A percentile compares a stretch with the other conserved stretches of the same genome.
These are phyloP conservation scores for Musa troglodytarum DNA, from an alignment of 176 grass and related monocot genomes.

Conservation along the genomic window DNA sequence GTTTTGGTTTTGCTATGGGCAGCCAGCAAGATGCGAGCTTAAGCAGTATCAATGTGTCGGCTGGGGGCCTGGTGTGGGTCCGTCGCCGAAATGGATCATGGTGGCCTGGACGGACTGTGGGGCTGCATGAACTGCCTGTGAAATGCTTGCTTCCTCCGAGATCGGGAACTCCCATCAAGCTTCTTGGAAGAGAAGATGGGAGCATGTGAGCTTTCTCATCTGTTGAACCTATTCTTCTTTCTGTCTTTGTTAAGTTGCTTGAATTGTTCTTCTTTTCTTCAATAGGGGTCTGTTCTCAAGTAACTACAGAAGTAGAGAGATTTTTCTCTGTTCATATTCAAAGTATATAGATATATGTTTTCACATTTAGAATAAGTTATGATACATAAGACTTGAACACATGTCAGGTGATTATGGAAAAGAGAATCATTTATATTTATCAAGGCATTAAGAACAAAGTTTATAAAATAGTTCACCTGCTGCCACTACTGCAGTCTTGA, in stretches of 20 bases:
- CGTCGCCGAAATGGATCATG: constrained; percentile 95
- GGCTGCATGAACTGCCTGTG: constrained; percentile 46
- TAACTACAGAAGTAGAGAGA: not conserved
- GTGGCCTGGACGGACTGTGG: constrained; percentile 87
- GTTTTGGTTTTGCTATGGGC: constrained; percentile 2
- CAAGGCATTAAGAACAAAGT: too few species aligned
- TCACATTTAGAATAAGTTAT: too few species aligned
- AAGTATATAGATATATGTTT: not conserved
- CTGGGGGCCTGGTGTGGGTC: constrained; percentile 88
- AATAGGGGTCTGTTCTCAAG: not conserved
- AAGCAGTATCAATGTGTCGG: constrained; percentile 42
- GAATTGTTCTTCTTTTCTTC: not conserved
- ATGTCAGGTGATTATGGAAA: too few species aligned
- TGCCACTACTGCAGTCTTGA: too few species aligned
- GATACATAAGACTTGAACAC: too few species aligned
- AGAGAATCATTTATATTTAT: too few species aligned
- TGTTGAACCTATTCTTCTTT: constrained; percentile 18
- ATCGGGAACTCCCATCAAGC: constrained; percentile 87
- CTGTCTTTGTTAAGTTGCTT: not conserved
- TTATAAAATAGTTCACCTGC: too few species aligned
- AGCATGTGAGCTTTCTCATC: constrained; percentile 56
- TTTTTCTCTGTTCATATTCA: not conserved
- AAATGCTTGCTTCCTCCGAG: constrained; percentile 52
- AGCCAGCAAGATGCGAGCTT: constrained; percentile 31
- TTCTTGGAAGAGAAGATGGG: constrained; percentile 79